A percentile compares a stretch with the other conserved stretches of the same genome.
Conservation (phyloP, 2,329 filamentous ascomycete genomes). For the Xylariaceae sp. region DNA sequence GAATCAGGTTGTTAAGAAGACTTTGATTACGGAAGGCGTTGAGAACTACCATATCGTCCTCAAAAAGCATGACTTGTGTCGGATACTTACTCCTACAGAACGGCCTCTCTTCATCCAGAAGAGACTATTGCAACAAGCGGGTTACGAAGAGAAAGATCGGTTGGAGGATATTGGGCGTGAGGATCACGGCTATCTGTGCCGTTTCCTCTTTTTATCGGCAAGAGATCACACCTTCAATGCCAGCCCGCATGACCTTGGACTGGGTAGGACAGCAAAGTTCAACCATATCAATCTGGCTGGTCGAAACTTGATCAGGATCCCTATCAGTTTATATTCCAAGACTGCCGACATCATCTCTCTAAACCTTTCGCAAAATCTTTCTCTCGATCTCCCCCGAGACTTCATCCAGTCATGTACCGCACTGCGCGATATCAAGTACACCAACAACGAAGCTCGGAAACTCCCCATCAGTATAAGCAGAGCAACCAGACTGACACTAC, state of each 20-base stretch:
- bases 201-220: slow-evolving; percentile 89
- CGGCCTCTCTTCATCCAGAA: slow-evolving; percentile 89
- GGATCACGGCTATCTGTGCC: slow-evolving; percentile 94
- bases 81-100: slow-evolving; percentile 73
- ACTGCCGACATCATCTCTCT: slow-evolving; percentile 89
- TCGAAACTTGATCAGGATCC: slow-evolving; percentile 88
- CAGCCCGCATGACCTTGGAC: slow-evolving; percentile 70
- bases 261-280: slow-evolving; percentile 80
- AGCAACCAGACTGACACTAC: slow-evolving; percentile 74
- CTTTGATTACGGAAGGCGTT: slow-evolving; percentile 80
- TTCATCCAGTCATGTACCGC: slow-evolving; percentile 93
- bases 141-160: slow-evolving; percentile 79
- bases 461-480: slow-evolving; percentile 79
- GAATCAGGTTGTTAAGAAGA: slow-evolving; percentile 88
- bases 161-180: slow-evolving; percentile 93
- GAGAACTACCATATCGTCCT: slow-evolving; percentile 95
- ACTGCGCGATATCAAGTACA: slow-evolving; percentile 90
- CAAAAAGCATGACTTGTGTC: slow-evolving; percentile 83
- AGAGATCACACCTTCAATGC: slow-evolving; percentile 77
- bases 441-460: slow-evolving; percentile 85
- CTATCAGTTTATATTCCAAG: slow-evolving; percentile 87
- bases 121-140: slow-evolving; percentile 80
- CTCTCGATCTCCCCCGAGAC: slow-evolving; percentile 87
- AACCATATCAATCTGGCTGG: slow-evolving; percentile 90
- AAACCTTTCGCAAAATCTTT: slow-evolving; percentile 88